Evolutionary conservation across 2,329 filamentous ascomycete species (phyloP).

Genomic region (Colletotrichum cereale): DNA sequence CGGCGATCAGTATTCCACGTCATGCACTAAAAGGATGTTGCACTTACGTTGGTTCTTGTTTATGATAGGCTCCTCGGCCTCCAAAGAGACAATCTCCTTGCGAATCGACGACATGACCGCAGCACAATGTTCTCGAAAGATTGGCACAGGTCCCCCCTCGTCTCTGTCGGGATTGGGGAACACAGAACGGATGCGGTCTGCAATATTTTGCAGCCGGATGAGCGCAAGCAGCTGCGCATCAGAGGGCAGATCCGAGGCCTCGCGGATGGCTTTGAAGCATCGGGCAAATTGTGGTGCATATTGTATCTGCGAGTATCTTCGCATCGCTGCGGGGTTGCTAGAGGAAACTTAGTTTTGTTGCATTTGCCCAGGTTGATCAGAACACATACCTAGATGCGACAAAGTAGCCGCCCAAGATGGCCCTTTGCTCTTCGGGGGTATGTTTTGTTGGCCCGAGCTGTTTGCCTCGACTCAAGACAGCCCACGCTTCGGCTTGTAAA

Average conservation of each 20-base stretch:
- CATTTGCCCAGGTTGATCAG: fast-evolving
- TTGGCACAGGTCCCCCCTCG: background rate
- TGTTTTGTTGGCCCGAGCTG: conserved; percentile 43
- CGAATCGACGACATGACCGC: conserved; percentile 51
- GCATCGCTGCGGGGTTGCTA: conserved; percentile 48
- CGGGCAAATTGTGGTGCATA: conserved; percentile 50
- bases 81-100: conserved; percentile 49
- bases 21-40: fast-evolving
- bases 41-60: conserved; percentile 18
- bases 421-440: conserved; percentile 53
- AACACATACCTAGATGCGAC: conserved; percentile 49
- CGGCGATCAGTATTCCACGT: background rate
- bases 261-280: conserved; percentile 50
- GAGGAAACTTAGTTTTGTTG: fast-evolving
- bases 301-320: conserved; percentile 48
- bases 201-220: conserved; percentile 51
- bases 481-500: conserved; percentile 51
- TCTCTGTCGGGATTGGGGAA: conserved; percentile 44
- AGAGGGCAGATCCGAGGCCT: conserved; percentile 28
- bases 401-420: conserved; percentile 56
- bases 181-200: conserved; percentile 47
- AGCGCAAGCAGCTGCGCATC: conserved; percentile 47
- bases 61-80: conserved; percentile 12
- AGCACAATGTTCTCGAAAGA: conserved; percentile 46
- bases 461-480: conserved; percentile 41